A percentile compares a stretch with the other conserved stretches of the same genome.
phyloP scores from a whole-genome alignment of 306 rosid species.

The Hippophae rhamnoides region DNA sequence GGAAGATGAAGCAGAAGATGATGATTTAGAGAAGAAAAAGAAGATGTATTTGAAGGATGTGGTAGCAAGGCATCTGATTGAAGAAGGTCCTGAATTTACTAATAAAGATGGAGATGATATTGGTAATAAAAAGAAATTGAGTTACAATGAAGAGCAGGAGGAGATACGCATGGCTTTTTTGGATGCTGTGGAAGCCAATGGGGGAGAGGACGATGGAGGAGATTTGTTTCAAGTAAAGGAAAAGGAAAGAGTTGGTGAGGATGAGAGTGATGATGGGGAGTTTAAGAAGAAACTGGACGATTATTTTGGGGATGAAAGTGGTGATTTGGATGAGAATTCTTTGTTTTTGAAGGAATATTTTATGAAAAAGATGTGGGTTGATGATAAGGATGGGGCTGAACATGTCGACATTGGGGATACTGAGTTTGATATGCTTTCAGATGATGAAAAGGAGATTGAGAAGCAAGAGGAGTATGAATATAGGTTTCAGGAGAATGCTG shows the following conservation, averaged over 20 bases:
- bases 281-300: constrained; percentile 49
- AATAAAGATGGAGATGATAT: constrained; percentile 9
- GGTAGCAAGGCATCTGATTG: constrained; percentile 53
- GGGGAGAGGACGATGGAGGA: constrained; percentile 37
- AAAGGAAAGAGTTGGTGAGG: constrained; percentile 23
- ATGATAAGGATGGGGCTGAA: constrained; percentile 13
- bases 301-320: constrained; percentile 23
- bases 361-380: constrained; percentile 59
- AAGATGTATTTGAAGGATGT: constrained; percentile 65
- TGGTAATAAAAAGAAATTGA: constrained; percentile 20
- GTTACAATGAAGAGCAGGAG: constrained; percentile 60
- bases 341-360: constrained; percentile 52
- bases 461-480: constrained; percentile 75
- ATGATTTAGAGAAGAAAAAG: constrained; percentile 4
- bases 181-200: constrained; percentile 37
- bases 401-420: constrained; percentile 29
- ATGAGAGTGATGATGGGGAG: constrained; percentile 15
- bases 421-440: constrained; percentile 45
- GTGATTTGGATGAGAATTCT: constrained; percentile 38
- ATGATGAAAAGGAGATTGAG: constrained; percentile 64
- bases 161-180: constrained; percentile 43
- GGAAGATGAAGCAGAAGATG: neutral
- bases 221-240: constrained; percentile 40
- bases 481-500: constrained; percentile 67
- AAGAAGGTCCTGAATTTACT: constrained; percentile 57